Evolutionary conservation across 2,329 filamentous ascomycete genomes (phyloP).

Genomic region (Talaromyces sp.): DNA sequence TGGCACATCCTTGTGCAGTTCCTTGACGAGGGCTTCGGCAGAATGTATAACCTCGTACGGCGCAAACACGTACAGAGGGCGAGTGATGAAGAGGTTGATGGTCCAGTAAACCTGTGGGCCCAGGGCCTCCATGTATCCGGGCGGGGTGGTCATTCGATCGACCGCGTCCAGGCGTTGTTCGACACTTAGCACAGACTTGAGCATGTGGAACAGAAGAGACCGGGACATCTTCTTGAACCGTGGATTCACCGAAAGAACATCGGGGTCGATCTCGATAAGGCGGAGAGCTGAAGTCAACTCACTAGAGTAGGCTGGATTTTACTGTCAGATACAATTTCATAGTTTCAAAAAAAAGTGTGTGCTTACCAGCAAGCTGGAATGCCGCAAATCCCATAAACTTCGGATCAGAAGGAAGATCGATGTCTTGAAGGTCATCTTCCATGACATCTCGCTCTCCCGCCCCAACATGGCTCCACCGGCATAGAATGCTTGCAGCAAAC

Average conservation of each 20-base stretch:
- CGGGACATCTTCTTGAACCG: conserved; percentile 11
- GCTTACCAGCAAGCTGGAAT: conserved; percentile 36
- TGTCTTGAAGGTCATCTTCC: conserved; percentile 27
- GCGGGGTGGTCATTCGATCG: conserved; percentile 5
- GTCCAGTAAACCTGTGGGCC: conserved; percentile 41
- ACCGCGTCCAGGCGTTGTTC: conserved; percentile 8
- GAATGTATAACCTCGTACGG: conserved; percentile 39
- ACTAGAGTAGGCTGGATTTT: conserved; percentile 10
- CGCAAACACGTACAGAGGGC: conserved; percentile 38
- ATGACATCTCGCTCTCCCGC: conserved; percentile 36
- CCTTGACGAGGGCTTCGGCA: conserved; percentile 36
- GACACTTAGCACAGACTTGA: neutral
- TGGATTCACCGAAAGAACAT: conserved; percentile 7
- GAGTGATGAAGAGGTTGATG: conserved; percentile 37
- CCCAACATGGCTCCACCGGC: conserved; percentile 40
- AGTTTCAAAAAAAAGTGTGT: neutral
- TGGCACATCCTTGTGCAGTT: conserved; percentile 33
- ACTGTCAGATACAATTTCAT: neutral
- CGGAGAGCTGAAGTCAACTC: conserved; percentile 10
- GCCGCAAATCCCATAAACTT: conserved; percentile 32
- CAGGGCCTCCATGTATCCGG: conserved; percentile 29
- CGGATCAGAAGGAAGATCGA: conserved; percentile 35
- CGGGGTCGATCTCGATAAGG: conserved; percentile 11
- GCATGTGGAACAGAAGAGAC: conserved; percentile 10
- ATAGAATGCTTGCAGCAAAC: conserved; percentile 35